Percentiles rank a stretch among this genome's conserved stretches.
These are phyloP conservation scores for Herpetomonas samuelpessoai DNA, from an alignment of 208 protist species.

Conservation along the genomic window DNA sequence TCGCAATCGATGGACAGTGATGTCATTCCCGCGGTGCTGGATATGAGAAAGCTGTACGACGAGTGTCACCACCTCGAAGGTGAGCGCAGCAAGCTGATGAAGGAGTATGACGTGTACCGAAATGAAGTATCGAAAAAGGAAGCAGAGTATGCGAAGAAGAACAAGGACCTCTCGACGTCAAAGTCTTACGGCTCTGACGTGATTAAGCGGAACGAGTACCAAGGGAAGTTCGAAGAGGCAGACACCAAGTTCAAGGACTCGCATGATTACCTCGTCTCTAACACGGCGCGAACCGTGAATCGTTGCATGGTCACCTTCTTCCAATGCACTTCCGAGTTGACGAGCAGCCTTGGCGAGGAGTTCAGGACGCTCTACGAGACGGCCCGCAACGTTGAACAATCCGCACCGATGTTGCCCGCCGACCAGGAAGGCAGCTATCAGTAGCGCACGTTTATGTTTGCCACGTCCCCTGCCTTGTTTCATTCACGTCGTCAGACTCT, in stretches of 20 bases:
- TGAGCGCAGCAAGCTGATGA: constrained; percentile 41
- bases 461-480: no score
- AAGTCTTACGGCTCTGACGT: constrained; percentile 42
- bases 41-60: constrained; percentile 35
- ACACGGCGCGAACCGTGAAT: constrained; percentile 16
- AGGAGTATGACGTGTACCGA: constrained; percentile 58
- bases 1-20: constrained; percentile 29
- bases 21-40: constrained; percentile 21
- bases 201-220: constrained; percentile 35
- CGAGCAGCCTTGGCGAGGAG: constrained; percentile 16
- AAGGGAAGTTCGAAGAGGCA: constrained; percentile 29
- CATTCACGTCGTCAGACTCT: no score
- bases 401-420: neutral
- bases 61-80: constrained; percentile 43
- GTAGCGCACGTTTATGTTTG: no score
- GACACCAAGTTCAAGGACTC: constrained; percentile 46
- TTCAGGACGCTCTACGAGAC: constrained; percentile 15
- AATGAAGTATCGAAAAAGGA: constrained; percentile 49
- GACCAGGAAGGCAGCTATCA: constrained; percentile 10
- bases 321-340: constrained; percentile 27
- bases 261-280: constrained; percentile 27
- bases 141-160: constrained; percentile 41
- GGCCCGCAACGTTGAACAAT: neutral
- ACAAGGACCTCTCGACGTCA: constrained; percentile 42
- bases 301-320: constrained; percentile 27